Base-by-base conservation (phyloP, 1,284 basidiomycete species). In the Pisolithus thermaeus region DNA sequence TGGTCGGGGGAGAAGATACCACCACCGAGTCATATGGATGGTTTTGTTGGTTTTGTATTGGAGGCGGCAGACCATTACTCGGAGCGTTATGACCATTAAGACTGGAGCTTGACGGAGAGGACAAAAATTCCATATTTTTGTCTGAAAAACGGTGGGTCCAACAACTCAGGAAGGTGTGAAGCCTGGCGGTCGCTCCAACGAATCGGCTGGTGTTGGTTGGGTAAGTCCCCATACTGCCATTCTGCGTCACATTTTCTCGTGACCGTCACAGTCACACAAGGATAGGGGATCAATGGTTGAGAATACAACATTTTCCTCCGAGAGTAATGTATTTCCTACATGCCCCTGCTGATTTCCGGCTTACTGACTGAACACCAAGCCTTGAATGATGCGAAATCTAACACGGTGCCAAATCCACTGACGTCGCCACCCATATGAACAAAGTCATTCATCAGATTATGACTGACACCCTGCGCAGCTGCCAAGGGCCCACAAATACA, bases 381-480 rank as follows among this genome's bases (percentile, higher is more conserved):
- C 36, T 61, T 58, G 61, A 73, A 76, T n/a, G 55, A 59, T 41
- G 57, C 57, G 51, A 70, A 57, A 45, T 69, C 64, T 63, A 73
- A 60, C 47, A 77, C 73, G 37, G 65, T 60, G 12, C 76, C 77
- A 53, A 70, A 72, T 16, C 61, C 64, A 44, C 60, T 63, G 28
- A 57, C 61, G n/a, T 57, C 57, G n/a, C 51, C 50, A 35, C 37
- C 45, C 83, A 87, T 84, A 16, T 69, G 67, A 41, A 88, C 82
- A 59, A 82, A 88, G 40, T 69, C 63, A 20, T 67, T 63, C 80
- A 85, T 83, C 38, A 89, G 66, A 59, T 88, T 89, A 57, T 81
- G 75, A 30, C 53, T 61, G 38, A 79, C 59, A 6, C 77, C 76
- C 20, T 58, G 52, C 48, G 63, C 65, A 40, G 56, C 61, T 9